These are phyloP conservation scores for Globisporangium polare DNA, from an alignment of 352 stramenopile genomes.

Conservation along the genomic window DNA sequence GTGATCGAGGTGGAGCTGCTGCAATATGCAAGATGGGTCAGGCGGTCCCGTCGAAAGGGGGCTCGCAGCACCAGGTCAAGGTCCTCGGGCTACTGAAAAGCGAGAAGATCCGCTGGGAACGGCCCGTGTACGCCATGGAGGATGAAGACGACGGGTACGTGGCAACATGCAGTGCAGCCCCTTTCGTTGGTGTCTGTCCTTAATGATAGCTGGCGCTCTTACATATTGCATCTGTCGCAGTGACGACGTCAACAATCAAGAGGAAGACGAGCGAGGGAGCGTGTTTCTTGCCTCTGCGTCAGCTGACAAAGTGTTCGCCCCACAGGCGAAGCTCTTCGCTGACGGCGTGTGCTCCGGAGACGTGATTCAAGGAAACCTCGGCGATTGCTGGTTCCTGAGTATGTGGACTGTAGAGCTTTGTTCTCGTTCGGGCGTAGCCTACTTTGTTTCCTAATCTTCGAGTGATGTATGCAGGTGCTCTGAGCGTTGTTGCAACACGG, in stretches of 20 bases:
- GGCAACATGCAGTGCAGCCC: background rate
- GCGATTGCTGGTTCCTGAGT: conserved; percentile 93
- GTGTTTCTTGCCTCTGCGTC: conserved; percentile 17
- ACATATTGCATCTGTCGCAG: background rate
- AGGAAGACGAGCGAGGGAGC: conserved; percentile 24
- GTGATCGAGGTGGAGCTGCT: conserved; percentile 49
- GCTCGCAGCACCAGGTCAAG: conserved; percentile 71
- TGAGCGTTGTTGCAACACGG: conserved; percentile 85
- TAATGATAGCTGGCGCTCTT: background rate
- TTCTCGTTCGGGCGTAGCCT: too few species aligned
- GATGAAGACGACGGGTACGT: conserved; percentile 22
- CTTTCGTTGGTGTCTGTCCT: background rate
- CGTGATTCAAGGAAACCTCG: conserved; percentile 87
- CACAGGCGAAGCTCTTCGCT: conserved; percentile 66
- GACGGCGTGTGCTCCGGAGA: conserved; percentile 77
- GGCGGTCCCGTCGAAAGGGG: conserved; percentile 57
- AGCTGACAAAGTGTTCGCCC: conserved; percentile 44
- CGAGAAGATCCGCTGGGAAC: conserved; percentile 80
- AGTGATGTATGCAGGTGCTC: conserved; percentile 40
- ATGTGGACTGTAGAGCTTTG: background rate
- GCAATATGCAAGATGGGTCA: conserved; percentile 65
- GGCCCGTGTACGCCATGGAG: conserved; percentile 47
- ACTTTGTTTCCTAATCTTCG: background rate
- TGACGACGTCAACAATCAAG: conserved; percentile 25
- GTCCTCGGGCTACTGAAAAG: conserved; percentile 62